Percentiles rank a stretch among this genome's conserved stretches.
phyloP scores from a whole-genome alignment of 768 basidiomycete genomes.

The Leucocoprinus leucothites region DNA sequence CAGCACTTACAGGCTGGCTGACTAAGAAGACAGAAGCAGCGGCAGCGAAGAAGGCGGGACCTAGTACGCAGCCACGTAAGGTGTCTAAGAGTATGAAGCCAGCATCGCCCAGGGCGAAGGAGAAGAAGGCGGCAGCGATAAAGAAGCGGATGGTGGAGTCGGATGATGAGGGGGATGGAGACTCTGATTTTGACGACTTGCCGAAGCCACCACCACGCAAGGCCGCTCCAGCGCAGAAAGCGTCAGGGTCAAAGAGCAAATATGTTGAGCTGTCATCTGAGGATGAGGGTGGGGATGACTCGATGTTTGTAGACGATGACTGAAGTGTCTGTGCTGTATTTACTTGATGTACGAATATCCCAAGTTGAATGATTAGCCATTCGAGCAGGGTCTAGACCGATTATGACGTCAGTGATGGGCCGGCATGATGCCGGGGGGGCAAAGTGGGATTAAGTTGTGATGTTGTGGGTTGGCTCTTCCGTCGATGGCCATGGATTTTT shows the following conservation, averaged over 20 bases:
- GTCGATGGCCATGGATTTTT: constrained; percentile 36
- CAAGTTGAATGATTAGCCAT: not conserved
- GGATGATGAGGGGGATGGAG: constrained; percentile 47
- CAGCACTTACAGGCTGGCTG: constrained; percentile 60
- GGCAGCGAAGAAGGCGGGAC: constrained; percentile 35
- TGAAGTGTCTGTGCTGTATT: constrained; percentile 3
- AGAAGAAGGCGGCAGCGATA: constrained; percentile 46
- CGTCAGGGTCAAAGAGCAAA: constrained; percentile 52
- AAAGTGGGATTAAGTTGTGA: not conserved
- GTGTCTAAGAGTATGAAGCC: constrained; percentile 60
- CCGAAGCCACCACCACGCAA: constrained; percentile 39
- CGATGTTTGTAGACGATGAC: constrained; percentile 43
- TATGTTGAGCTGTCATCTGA: constrained; percentile 62
- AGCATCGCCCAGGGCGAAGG: constrained; percentile 44
- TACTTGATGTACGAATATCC: not conserved
- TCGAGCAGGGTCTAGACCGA: not conserved
- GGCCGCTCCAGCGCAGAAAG: constrained; percentile 38
- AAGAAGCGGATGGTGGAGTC: constrained; percentile 32
- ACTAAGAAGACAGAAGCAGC: constrained; percentile 36
- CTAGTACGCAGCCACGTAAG: constrained; percentile 30
- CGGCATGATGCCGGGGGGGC: constrained; percentile 1
- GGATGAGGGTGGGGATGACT: constrained; percentile 39
- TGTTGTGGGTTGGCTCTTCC: constrained; percentile 10
- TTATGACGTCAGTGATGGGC: constrained; percentile 14
- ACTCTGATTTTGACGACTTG: constrained; percentile 23